Conservation (phyloP, 192 early-diverging fungal species). For the Backusella mclennaniae region DNA sequence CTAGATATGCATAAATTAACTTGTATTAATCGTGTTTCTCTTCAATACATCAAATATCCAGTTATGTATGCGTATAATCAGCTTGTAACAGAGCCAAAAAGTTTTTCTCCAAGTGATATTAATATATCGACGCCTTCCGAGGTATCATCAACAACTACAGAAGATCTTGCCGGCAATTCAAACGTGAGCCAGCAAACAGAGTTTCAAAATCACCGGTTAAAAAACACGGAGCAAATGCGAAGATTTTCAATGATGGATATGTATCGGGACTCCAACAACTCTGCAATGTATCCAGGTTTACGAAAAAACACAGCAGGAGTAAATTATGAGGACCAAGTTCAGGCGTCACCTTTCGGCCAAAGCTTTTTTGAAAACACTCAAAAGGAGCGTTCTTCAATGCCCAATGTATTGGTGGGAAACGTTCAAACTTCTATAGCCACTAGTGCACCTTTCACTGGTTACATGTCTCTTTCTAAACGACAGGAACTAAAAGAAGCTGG, state of each 20-base stretch:
- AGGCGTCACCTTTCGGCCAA: neutral
- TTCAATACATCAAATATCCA: neutral
- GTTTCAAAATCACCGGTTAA: neutral
- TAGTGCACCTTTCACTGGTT: neutral
- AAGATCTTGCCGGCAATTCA: neutral
- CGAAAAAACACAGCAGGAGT: neutral
- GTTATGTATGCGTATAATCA: slow-evolving; percentile 6
- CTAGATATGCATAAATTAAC: neutral
- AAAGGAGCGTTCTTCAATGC: neutral
- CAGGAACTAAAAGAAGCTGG: neutral
- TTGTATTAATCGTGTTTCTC: neutral
- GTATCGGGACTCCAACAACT: neutral
- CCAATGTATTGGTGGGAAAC: neutral
- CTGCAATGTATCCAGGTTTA: neutral
- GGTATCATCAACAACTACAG: neutral
- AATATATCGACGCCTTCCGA: neutral
- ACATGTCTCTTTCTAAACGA: neutral
- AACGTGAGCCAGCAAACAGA: neutral
- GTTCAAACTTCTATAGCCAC: neutral
- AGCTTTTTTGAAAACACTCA: neutral
- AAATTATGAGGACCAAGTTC: neutral
- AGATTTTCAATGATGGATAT: slow-evolving; percentile 9
- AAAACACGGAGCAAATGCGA: neutral
- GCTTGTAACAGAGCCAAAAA: neutral
- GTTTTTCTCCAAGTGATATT: neutral